These are phyloP conservation scores for Fraxinus dipetala DNA, from an alignment of 305 asterid genomes.

Conservation along the genomic window DNA sequence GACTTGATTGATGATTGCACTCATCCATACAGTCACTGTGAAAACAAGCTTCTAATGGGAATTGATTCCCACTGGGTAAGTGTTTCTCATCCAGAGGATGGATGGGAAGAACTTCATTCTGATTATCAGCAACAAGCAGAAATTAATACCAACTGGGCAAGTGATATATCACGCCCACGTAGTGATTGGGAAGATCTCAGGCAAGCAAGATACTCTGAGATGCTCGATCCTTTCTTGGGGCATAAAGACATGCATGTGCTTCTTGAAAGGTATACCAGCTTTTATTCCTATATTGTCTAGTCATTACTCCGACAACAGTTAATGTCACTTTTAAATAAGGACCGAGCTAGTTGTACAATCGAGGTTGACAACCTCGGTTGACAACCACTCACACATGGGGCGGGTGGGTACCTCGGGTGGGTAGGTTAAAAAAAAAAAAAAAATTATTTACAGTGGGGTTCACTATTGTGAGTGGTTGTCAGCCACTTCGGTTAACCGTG, in stretches of 20 bases:
- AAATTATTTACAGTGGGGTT: too few species aligned
- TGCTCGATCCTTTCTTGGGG: constrained; percentile 74
- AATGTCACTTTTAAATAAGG: background rate
- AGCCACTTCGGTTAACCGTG: too few species aligned
- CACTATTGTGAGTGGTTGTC: too few species aligned
- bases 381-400: too few species aligned
- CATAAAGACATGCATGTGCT: constrained; percentile 69
- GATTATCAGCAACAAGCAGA: constrained; percentile 39
- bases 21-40: constrained; percentile 29
- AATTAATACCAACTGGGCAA: constrained; percentile 58
- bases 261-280: constrained; percentile 56
- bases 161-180: constrained; percentile 81
- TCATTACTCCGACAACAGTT: background rate
- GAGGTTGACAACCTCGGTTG: too few species aligned
- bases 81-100: constrained; percentile 40
- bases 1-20: constrained; percentile 23
- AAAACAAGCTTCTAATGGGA: constrained; percentile 34
- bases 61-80: constrained; percentile 44
- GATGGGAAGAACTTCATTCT: constrained; percentile 54
- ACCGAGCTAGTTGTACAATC: too few species aligned
- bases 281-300: background rate
- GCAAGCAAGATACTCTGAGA: constrained; percentile 83
- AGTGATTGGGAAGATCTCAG: constrained; percentile 89
- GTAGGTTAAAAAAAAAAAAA: too few species aligned
- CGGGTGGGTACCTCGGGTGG: too few species aligned